Evolutionary conservation across 257 asterid species (phyloP).

Genomic region (Solanum sitiens): DNA sequence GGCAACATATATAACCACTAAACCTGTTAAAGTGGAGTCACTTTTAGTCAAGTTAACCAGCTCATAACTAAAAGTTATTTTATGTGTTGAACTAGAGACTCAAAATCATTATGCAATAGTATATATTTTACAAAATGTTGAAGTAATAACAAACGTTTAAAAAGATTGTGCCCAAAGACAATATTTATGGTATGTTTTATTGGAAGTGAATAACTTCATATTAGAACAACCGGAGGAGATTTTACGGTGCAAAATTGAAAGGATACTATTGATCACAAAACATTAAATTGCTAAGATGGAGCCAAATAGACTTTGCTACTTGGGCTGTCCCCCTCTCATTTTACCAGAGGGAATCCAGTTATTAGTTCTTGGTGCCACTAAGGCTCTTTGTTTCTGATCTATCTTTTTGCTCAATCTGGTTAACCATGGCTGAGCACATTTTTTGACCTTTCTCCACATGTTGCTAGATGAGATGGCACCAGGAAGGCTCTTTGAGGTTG

Average conservation of each 20-base stretch:
- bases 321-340: neutral
- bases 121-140: neutral
- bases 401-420: neutral
- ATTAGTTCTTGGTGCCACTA: neutral
- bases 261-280: neutral
- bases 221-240: neutral
- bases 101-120: neutral
- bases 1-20: neutral
- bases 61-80: neutral
- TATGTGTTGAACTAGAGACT: neutral
- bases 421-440: neutral
- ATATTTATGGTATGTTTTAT: neutral
- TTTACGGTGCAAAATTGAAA: neutral
- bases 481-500: neutral
- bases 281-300: neutral
- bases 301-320: neutral
- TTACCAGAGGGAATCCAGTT: neutral
- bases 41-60: neutral
- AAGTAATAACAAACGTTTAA: neutral
- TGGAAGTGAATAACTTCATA: neutral
- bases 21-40: neutral
- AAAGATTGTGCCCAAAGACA: no score
- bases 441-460: neutral
- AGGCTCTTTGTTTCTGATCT: neutral
- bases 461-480: neutral